These are phyloP conservation scores for Acacia melanoxylon DNA, from an alignment of 306 rosid species.

Conservation along the genomic window DNA sequence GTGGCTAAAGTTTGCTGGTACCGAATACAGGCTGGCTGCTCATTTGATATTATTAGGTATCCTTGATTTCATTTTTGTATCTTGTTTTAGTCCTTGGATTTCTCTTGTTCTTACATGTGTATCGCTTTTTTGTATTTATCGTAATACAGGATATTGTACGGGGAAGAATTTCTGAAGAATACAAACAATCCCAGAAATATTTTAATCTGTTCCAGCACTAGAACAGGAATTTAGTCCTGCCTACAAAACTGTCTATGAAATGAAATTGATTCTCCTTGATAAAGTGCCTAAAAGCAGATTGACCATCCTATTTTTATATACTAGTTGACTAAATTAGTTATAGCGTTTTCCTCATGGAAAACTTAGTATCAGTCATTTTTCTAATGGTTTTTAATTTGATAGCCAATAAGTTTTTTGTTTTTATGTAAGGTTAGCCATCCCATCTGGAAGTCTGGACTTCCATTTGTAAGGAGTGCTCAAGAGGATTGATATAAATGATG, in stretches of 20 bases:
- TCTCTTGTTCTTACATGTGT: background rate
- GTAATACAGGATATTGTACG: background rate
- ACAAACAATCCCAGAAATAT: background rate
- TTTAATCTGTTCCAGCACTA: background rate
- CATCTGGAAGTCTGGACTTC: background rate
- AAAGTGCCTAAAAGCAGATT: background rate
- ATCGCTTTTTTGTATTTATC: background rate
- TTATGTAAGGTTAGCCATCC: background rate
- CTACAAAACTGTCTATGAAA: background rate
- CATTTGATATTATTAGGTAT: background rate
- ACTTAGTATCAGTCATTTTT: background rate
- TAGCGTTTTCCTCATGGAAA: background rate
- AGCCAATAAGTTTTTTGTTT: background rate
- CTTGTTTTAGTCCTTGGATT: background rate
- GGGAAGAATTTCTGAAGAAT: background rate
- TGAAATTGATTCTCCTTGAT: background rate
- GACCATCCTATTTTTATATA: background rate
- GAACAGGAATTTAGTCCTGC: background rate
- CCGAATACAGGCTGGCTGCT: background rate
- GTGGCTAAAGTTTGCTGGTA: background rate
- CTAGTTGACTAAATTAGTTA: background rate
- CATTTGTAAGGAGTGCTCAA: background rate
- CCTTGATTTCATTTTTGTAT: background rate
- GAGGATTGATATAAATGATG: background rate
- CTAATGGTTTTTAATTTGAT: background rate